Percentiles rank a stretch among this genome's conserved stretches.
Evolutionary conservation across 257 asterid species (phyloP).

Genomic region (Salvia splendens): DNA sequence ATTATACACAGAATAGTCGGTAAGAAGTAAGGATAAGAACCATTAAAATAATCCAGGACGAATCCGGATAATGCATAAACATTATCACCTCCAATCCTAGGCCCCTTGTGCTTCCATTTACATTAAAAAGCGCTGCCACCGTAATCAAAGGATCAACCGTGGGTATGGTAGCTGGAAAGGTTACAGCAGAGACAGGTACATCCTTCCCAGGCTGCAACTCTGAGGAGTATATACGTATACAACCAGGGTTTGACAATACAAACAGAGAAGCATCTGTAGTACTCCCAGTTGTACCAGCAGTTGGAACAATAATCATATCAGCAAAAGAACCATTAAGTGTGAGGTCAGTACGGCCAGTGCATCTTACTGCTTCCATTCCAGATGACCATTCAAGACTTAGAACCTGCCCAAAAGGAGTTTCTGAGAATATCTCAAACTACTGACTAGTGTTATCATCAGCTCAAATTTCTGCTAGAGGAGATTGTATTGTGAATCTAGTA

Average conservation of each 20-base stretch:
- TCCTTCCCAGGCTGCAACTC: slow-evolving; percentile 44
- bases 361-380: slow-evolving; percentile 69
- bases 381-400: slow-evolving; percentile 78
- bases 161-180: slow-evolving; percentile 63
- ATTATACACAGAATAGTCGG: slow-evolving; percentile 32
- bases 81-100: slow-evolving; percentile 53
- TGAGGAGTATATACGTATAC: slow-evolving; percentile 55
- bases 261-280: slow-evolving; percentile 53
- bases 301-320: slow-evolving; percentile 65
- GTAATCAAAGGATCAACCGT: slow-evolving; percentile 72
- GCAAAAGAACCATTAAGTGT: slow-evolving; percentile 79
- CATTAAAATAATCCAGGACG: slow-evolving; percentile 8
- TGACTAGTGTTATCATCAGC: slow-evolving; percentile 12
- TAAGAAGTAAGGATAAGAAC: slow-evolving; percentile 30
- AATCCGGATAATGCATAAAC: slow-evolving; percentile 5
- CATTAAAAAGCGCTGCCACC: slow-evolving; percentile 54
- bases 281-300: slow-evolving; percentile 49
- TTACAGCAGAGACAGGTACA: slow-evolving; percentile 44
- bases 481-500: slow-evolving; percentile 22
- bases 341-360: slow-evolving; percentile 69
- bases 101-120: slow-evolving; percentile 46
- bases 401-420: slow-evolving; percentile 51
- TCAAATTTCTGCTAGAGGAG: slow-evolving; percentile 23
- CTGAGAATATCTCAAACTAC: slow-evolving; percentile 27
- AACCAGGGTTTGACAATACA: slow-evolving; percentile 75